A percentile compares a stretch with the other conserved stretches of the same genome.
These are phyloP conservation scores for Prunus yedoensis DNA, from an alignment of 331 rosid species.

Conservation along the genomic window DNA sequence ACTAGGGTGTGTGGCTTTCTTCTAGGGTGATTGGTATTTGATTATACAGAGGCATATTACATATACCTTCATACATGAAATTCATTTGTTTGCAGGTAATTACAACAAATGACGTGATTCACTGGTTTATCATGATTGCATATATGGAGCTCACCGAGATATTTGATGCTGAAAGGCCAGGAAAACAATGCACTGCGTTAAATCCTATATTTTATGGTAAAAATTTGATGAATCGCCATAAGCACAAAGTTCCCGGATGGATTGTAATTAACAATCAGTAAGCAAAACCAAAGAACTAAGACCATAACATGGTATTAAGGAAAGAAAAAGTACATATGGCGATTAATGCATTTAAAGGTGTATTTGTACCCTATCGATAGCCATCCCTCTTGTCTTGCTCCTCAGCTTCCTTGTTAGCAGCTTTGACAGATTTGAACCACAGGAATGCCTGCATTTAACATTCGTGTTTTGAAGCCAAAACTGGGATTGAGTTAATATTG, in stretches of 20 bases:
- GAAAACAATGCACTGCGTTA: background rate
- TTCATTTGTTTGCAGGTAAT: constrained; percentile 2
- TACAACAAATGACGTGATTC: background rate
- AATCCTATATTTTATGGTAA: background rate
- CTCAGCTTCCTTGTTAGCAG: constrained; percentile 94
- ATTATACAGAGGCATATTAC: background rate
- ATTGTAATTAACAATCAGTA: background rate
- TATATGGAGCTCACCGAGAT: background rate
- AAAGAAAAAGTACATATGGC: background rate
- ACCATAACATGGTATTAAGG: background rate
- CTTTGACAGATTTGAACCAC: constrained; percentile 88
- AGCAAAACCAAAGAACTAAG: background rate
- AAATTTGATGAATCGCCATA: background rate
- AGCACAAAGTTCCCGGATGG: background rate
- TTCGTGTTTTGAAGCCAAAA: constrained; percentile 15
- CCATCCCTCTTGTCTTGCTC: constrained; percentile 97
- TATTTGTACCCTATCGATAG: constrained; percentile 35
- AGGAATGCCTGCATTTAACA: constrained; percentile 59
- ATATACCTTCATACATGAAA: background rate
- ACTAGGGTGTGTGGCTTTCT: no score
- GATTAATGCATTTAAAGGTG: background rate
- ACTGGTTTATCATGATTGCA: background rate
- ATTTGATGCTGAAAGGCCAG: background rate
- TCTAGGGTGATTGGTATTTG: background rate
- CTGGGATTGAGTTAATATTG: background rate